A percentile compares a stretch with the other conserved stretches of the same genome.
phyloP scores from a whole-genome alignment of 2,329 filamentous ascomycete genomes.

The Aspergillus oerlinghausenensis region DNA sequence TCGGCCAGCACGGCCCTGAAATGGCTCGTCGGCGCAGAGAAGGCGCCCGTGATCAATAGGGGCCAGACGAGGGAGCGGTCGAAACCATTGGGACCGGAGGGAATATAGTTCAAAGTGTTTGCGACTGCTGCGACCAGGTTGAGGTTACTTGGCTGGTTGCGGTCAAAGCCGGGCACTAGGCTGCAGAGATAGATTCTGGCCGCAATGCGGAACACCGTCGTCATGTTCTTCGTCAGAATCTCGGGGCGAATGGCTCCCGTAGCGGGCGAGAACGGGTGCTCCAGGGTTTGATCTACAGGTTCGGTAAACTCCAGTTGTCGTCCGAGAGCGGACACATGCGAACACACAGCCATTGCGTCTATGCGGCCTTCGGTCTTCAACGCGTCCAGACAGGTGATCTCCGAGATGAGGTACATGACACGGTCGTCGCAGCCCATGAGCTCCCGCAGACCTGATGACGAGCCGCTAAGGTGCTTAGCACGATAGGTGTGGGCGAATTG shows the following conservation, averaged over 20 bases:
- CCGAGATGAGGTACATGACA: constrained; percentile 96
- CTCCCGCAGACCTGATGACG: constrained; percentile 72
- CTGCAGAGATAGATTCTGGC: constrained; percentile 97
- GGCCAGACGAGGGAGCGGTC: constrained; percentile 93
- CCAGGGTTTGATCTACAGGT: constrained; percentile 56
- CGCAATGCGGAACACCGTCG: constrained; percentile 81
- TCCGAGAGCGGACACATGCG: constrained; percentile 82
- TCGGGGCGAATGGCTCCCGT: constrained; percentile 75
- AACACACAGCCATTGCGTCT: constrained; percentile 79
- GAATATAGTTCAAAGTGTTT: constrained; percentile 73
- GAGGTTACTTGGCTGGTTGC: constrained; percentile 66
- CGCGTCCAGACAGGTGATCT: constrained; percentile 92
- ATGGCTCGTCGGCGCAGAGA: constrained; percentile 64
- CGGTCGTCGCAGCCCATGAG: constrained; percentile 97
- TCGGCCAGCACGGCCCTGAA: constrained; percentile 78
- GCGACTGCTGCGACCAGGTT: constrained; percentile 75
- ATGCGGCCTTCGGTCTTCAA: constrained; percentile 74
- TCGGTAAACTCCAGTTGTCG: constrained; percentile 82
- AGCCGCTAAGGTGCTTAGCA: constrained; percentile 71
- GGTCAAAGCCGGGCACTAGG: constrained; percentile 81
- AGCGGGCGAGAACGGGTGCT: constrained; percentile 49
- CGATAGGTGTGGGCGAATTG: constrained; percentile 93
- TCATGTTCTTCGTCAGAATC: constrained; percentile 83
- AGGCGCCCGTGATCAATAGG: constrained; percentile 78
- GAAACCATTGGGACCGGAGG: constrained; percentile 73